Conservation (phyloP, 192 early-diverging fungal genomes). For the Podochytrium sp. region DNA sequence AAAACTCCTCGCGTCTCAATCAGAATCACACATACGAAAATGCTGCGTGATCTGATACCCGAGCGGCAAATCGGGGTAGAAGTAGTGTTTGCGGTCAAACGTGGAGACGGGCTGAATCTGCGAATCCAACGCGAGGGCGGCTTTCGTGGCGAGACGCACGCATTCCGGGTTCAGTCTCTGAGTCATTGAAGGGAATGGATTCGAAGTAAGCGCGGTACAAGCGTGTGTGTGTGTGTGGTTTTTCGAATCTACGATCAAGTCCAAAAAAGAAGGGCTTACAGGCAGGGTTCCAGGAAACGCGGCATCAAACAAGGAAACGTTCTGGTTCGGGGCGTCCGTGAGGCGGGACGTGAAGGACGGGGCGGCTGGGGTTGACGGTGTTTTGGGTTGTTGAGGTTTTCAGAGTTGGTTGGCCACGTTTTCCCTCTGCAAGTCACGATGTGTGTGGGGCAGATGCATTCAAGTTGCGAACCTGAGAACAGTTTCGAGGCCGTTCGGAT, state of each 20-base stretch:
- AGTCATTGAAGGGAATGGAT: not conserved
- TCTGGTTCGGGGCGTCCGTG: constrained; percentile 65
- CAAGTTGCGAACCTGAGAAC: constrained; percentile 67
- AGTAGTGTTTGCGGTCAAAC: constrained; percentile 97
- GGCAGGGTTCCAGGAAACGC: constrained; percentile 89
- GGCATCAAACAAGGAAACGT: constrained; percentile 75
- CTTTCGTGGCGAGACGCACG: constrained; percentile 71
- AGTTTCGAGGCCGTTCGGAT: constrained; percentile 76
- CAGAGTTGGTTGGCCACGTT: not conserved
- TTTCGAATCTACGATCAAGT: no score
- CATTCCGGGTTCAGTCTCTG: constrained; percentile 69
- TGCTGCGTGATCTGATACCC: constrained; percentile 97
- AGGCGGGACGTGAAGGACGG: constrained; percentile 32
- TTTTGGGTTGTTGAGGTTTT: no score
- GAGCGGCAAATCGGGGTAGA: constrained; percentile 89
- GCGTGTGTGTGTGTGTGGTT: no score
- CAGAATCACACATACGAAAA: constrained; percentile 31
- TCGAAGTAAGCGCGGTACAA: constrained; percentile 3
- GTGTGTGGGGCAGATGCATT: not conserved
- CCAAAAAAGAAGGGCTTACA: constrained; percentile 36
- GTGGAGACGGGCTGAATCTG: constrained; percentile 66
- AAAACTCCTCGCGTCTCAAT: no score
- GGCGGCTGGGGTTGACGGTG: not conserved
- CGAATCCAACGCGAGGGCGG: constrained; percentile 71
- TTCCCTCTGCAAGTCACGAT: not conserved